phyloP scores from a whole-genome alignment of 495 filamentous ascomycete species.

The Penicillium lagena region DNA sequence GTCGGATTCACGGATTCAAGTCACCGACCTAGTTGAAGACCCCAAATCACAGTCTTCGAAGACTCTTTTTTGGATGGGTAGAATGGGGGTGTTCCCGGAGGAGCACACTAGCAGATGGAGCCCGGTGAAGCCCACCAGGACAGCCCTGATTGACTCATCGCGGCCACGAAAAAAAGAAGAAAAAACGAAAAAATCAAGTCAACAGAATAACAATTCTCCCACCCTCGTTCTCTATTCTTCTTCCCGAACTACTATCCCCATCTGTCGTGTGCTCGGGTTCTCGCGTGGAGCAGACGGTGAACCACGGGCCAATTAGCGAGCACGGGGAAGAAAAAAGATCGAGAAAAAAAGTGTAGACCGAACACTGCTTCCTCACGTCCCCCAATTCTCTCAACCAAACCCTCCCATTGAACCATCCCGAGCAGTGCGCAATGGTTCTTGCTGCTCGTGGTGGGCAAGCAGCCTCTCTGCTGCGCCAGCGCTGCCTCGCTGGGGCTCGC shows the following conservation, averaged over 20 bases:
- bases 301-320: slow-evolving; percentile 19
- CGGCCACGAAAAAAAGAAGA: no score
- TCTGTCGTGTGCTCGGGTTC: not conserved
- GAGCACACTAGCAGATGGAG: not conserved
- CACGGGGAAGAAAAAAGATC: slow-evolving; percentile 15
- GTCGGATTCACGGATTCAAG: no score
- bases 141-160: no score
- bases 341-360: slow-evolving; percentile 15
- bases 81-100: no score
- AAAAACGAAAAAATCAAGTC: no score
- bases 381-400: slow-evolving; percentile 21
- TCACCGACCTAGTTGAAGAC: no score
- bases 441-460: slow-evolving; percentile 46
- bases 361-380: slow-evolving; percentile 10
- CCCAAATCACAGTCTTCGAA: no score
- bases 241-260: not conserved
- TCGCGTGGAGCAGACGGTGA: slow-evolving; percentile 26
- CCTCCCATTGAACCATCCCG: slow-evolving; percentile 5
- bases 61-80: no score
- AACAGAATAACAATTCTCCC: not conserved
- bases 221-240: slow-evolving; percentile 1
- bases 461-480: slow-evolving; percentile 39
- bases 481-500: slow-evolving; percentile 36
- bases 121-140: slow-evolving; percentile 1
- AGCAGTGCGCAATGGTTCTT: slow-evolving; percentile 43